Conservation (phyloP, 345 rosid species). For the Physaria fendleri region DNA sequence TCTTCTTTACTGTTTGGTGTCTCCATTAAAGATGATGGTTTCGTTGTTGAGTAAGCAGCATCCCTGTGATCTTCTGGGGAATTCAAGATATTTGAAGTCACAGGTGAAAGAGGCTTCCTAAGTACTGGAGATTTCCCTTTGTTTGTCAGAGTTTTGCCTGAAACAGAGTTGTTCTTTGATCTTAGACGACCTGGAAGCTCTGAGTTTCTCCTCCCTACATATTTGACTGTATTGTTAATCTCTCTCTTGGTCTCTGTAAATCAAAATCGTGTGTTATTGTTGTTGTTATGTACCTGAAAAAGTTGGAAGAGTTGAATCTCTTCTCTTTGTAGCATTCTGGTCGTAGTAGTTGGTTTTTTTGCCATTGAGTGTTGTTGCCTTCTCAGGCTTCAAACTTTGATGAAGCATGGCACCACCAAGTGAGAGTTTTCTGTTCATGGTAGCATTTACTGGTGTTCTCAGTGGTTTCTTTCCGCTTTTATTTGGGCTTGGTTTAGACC, state of each 20-base stretch:
- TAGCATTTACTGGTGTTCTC: slow-evolving; percentile 32
- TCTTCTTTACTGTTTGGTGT: slow-evolving; percentile 30
- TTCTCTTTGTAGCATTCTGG: slow-evolving; percentile 31
- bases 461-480: slow-evolving; percentile 46
- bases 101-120: slow-evolving; percentile 60
- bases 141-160: slow-evolving; percentile 23
- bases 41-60: slow-evolving; percentile 11
- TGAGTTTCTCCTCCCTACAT: slow-evolving; percentile 49
- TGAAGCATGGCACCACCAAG: slow-evolving; percentile 61
- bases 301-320: slow-evolving; percentile 18
- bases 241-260: not conserved
- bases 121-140: slow-evolving; percentile 26
- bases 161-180: slow-evolving; percentile 29
- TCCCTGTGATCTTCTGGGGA: slow-evolving; percentile 36
- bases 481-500: slow-evolving; percentile 61
- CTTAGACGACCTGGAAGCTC: slow-evolving; percentile 41
- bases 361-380: slow-evolving; percentile 25
- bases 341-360: slow-evolving; percentile 29
- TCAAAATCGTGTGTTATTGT: not conserved
- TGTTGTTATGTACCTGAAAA: slow-evolving; percentile 14
- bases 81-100: slow-evolving; percentile 46
- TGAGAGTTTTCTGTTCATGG: slow-evolving; percentile 48
- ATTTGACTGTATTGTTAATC: not conserved
- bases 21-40: slow-evolving; percentile 16
- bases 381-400: slow-evolving; percentile 41